These are phyloP conservation scores for Penicillium parvum DNA, from an alignment of 495 filamentous ascomycete genomes.

Conservation along the genomic window DNA sequence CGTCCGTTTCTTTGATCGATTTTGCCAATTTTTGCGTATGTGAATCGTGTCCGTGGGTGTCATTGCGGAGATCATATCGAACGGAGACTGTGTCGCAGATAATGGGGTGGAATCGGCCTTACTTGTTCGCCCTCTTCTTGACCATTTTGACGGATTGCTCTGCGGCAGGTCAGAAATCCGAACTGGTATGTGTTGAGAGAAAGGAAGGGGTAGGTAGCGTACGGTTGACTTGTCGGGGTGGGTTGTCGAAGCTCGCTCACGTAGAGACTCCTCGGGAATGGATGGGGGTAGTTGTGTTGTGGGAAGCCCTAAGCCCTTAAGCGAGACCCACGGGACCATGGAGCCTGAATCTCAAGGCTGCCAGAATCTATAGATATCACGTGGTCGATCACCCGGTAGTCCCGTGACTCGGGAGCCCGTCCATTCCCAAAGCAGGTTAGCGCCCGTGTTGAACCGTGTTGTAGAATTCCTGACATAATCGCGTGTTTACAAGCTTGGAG, in stretches of 20 bases:
- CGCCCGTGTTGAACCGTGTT: slow-evolving; percentile 19
- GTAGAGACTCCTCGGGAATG: slow-evolving; percentile 36
- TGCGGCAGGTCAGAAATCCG: slow-evolving; percentile 29
- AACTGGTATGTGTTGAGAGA: slow-evolving; percentile 16
- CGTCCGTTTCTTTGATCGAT: slow-evolving; percentile 3
- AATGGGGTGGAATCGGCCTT: slow-evolving; percentile 36
- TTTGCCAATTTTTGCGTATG: slow-evolving; percentile 6
- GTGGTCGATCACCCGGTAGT: not conserved
- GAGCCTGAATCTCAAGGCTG: slow-evolving; percentile 1
- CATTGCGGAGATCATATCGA: slow-evolving; percentile 27
- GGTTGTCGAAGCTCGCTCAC: slow-evolving; percentile 43
- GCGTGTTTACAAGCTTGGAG: slow-evolving; percentile 19
- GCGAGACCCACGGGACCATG: slow-evolving; percentile 29
- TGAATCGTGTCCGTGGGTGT: slow-evolving; percentile 25
- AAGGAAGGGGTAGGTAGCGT: slow-evolving; percentile 32
- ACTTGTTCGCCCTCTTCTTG: slow-evolving; percentile 99
- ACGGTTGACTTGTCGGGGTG: slow-evolving; percentile 46
- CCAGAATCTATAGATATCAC: not conserved
- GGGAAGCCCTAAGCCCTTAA: slow-evolving; percentile 46
- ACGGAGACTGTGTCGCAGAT: slow-evolving; percentile 26
- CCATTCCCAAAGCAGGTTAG: slow-evolving; percentile 10
- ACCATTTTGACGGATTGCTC: slow-evolving; percentile 84
- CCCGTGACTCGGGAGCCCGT: slow-evolving; percentile 2
- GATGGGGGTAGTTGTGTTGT: slow-evolving; percentile 41
- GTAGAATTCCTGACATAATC: slow-evolving; percentile 13